Conservation (phyloP, 192 early-diverging fungal species). For the Coemansia sp. region DNA sequence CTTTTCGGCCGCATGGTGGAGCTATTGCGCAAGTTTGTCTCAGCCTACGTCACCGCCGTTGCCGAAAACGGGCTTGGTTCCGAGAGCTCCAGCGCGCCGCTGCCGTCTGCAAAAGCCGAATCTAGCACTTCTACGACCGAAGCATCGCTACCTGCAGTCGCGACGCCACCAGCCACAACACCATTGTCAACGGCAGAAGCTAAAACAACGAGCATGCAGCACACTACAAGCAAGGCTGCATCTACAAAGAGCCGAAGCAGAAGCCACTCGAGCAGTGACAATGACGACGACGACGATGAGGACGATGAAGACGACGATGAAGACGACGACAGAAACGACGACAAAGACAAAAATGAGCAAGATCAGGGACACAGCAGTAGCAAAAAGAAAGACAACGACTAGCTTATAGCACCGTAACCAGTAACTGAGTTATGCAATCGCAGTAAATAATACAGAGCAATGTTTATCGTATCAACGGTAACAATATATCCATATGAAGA, state of each 20-base stretch:
- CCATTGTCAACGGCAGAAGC: not conserved
- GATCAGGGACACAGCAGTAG: not conserved
- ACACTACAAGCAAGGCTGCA: not conserved
- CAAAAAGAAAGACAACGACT: not conserved
- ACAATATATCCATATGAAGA: no score
- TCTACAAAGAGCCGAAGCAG: slow-evolving; percentile 8
- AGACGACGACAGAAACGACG: slow-evolving; percentile 7
- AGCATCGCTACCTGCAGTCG: not conserved
- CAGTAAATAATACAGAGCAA: no score
- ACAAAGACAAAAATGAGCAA: not conserved
- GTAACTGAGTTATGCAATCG: not conserved
- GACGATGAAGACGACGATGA: slow-evolving; percentile 19
- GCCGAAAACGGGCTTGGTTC: slow-evolving; percentile 7
- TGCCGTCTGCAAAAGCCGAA: not conserved
- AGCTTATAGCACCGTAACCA: not conserved
- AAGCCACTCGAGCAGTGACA: not conserved
- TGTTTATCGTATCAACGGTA: no score
- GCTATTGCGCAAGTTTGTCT: slow-evolving; percentile 22
- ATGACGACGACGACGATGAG: slow-evolving; percentile 5
- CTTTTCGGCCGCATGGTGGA: slow-evolving; percentile 32
- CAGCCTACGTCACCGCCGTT: slow-evolving; percentile 25
- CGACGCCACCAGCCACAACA: not conserved
- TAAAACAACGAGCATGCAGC: not conserved
- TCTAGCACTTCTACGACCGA: not conserved
- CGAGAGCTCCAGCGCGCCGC: slow-evolving; percentile 1